Evolutionary conservation across 306 rosid genomes (phyloP).

Genomic region (Cyamopsis tetragonoloba): DNA sequence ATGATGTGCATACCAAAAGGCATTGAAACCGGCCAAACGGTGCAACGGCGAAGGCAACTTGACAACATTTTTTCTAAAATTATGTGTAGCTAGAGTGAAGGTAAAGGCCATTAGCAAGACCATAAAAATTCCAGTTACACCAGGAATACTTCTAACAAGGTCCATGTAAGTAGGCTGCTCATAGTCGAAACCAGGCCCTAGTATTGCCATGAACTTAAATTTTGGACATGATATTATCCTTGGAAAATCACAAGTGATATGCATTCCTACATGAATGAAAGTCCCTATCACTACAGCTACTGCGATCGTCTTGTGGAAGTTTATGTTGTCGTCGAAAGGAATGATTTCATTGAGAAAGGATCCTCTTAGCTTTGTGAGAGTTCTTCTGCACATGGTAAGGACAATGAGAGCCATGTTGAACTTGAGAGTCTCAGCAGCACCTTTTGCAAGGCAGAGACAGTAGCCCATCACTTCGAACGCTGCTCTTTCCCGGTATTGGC

Average conservation of each 20-base stretch:
- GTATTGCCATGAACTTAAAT: constrained; percentile 34
- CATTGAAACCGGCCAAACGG: constrained; percentile 71
- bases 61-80: constrained; percentile 55
- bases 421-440: constrained; percentile 92
- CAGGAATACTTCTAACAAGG: constrained; percentile 41
- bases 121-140: constrained; percentile 66
- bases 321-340: constrained; percentile 89
- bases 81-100: constrained; percentile 72
- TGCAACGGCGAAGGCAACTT: constrained; percentile 55
- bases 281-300: constrained; percentile 54
- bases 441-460: constrained; percentile 84
- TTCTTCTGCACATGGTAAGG: constrained; percentile 77
- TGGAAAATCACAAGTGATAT: constrained; percentile 78
- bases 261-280: constrained; percentile 44
- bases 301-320: constrained; percentile 74
- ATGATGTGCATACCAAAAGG: constrained; percentile 97
- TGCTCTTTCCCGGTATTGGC: constrained; percentile 40
- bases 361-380: constrained; percentile 66
- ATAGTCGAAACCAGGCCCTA: constrained; percentile 48
- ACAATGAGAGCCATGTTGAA: constrained; percentile 91
- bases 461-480: constrained; percentile 70
- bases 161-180: constrained; percentile 46
- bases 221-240: constrained; percentile 43
- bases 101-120: constrained; percentile 59
- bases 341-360: constrained; percentile 52